Evolutionary conservation across 192 early-diverging fungal species (phyloP).

Genomic region (Funneliformis mosseae): DNA sequence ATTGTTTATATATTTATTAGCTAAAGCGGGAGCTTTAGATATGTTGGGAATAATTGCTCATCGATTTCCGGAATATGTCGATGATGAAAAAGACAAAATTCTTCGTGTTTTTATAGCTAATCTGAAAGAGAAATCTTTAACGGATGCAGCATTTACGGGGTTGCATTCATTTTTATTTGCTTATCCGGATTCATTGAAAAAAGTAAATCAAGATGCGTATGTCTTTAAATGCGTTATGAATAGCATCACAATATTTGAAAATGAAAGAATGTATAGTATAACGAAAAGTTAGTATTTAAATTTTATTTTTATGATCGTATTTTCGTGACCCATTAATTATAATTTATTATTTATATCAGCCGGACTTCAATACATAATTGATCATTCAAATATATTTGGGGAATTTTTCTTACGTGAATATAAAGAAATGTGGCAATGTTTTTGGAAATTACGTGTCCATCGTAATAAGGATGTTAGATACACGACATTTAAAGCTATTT

Average conservation of each 20-base stretch:
- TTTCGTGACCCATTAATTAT: background rate
- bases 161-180: conserved; percentile 40
- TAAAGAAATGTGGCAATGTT: background rate
- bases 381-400: conserved; percentile 6
- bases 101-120: conserved; percentile 42
- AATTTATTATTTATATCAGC: background rate
- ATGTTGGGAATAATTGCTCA: conserved; percentile 47
- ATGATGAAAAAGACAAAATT: conserved; percentile 18
- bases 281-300: background rate
- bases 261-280: conserved; percentile 5
- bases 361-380: conserved; percentile 8
- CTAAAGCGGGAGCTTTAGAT: conserved; percentile 48
- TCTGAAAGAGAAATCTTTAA: conserved; percentile 38
- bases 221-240: conserved; percentile 7
- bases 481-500: background rate
- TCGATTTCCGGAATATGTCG: conserved; percentile 39
- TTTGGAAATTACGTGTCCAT: conserved; percentile 18
- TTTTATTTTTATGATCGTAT: background rate
- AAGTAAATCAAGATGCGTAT: conserved; percentile 23
- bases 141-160: conserved; percentile 37
- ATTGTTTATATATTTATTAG: conserved; percentile 18
- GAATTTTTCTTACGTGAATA: conserved; percentile 1
- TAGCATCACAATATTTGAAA: conserved; percentile 2
- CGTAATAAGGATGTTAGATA: background rate
- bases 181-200: conserved; percentile 27